Evolutionary conservation across 805 yeast genomes (phyloP).

Genomic region (Nakazawaea populi): DNA sequence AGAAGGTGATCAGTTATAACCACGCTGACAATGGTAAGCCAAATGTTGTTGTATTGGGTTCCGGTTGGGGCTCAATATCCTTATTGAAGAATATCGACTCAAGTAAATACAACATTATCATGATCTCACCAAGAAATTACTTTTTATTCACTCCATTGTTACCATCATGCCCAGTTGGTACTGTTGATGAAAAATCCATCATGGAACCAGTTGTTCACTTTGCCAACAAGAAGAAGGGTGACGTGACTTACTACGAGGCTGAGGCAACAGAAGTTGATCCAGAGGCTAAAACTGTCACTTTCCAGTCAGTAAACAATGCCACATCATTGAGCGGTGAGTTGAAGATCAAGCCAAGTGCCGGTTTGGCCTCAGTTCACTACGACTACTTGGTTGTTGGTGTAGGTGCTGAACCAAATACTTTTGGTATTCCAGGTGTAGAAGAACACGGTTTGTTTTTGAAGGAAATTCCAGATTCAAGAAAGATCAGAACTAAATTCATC

Average conservation of each 20-base stretch:
- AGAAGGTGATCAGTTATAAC: conserved; percentile 9
- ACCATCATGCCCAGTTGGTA: conserved; percentile 52
- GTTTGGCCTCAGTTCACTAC: conserved; percentile 39
- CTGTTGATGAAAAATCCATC: conserved; percentile 45
- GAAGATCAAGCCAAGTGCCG: conserved; percentile 34
- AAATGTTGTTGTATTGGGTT: conserved; percentile 37
- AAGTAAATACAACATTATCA: conserved; percentile 45
- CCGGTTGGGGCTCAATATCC: conserved; percentile 55
- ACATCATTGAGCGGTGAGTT: conserved; percentile 44
- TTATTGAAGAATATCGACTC: conserved; percentile 48
- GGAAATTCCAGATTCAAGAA: conserved; percentile 43
- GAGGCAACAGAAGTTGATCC: conserved; percentile 50
- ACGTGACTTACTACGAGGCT: conserved; percentile 49
- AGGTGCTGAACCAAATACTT: conserved; percentile 52
- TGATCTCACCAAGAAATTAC: conserved; percentile 51
- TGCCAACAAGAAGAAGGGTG: conserved; percentile 44
- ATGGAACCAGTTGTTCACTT: conserved; percentile 49
- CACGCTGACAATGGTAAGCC: conserved; percentile 11
- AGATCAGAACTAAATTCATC: conserved; percentile 42
- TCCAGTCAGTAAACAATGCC: conserved; percentile 42
- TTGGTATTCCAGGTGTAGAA: conserved; percentile 53
- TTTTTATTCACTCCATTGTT: conserved; percentile 50
- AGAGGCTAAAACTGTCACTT: conserved; percentile 33
- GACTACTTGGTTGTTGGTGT: conserved; percentile 52
- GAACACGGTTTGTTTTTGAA: conserved; percentile 47